Percentiles rank a stretch among this genome's conserved stretches.
phyloP scores from a whole-genome alignment of 2,329 filamentous ascomycete species.

The Diaporthe velutina region DNA sequence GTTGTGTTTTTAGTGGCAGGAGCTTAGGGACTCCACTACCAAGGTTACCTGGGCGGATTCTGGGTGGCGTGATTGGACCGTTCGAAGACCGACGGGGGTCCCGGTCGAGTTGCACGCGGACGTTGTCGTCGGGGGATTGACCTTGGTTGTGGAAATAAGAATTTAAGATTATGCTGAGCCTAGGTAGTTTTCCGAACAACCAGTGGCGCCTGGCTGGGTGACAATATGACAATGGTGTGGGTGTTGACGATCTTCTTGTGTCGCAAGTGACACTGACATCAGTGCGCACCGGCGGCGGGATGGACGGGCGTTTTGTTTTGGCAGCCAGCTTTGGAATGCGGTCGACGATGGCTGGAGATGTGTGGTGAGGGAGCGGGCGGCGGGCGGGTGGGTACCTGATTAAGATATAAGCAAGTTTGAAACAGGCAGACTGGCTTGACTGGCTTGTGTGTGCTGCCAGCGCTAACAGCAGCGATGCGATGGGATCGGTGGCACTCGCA shows the following conservation, averaged over 20 bases:
- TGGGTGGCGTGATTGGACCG: constrained; percentile 31
- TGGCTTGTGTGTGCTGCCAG: not conserved
- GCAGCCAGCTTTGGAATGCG: constrained; percentile 22
- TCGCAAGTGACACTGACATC: constrained; percentile 24
- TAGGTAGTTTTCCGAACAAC: not conserved
- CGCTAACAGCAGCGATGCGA: constrained; percentile 5
- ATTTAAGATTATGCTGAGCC: constrained; percentile 21
- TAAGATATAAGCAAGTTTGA: constrained; percentile 22
- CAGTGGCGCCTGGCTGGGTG: not conserved
- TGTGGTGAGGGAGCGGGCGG: constrained; percentile 14
- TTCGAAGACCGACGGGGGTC: constrained; percentile 27
- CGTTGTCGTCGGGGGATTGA: constrained; percentile 26
- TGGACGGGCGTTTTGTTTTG: constrained; percentile 8
- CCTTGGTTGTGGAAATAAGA: constrained; percentile 31
- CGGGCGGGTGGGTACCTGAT: constrained; percentile 15
- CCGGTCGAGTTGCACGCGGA: constrained; percentile 7
- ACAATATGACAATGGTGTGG: constrained; percentile 16
- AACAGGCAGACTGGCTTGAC: not conserved
- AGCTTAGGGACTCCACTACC: constrained; percentile 27
- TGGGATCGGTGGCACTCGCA: not conserved
- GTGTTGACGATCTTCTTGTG: constrained; percentile 9
- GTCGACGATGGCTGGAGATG: constrained; percentile 15
- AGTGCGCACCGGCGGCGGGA: constrained; percentile 19
- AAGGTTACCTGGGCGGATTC: not conserved
- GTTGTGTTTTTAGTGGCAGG: constrained; percentile 29